A percentile compares a stretch with the other conserved stretches of the same genome.
Conservation (phyloP, 2,329 filamentous ascomycete genomes). For the Waltergamsia citrina region DNA sequence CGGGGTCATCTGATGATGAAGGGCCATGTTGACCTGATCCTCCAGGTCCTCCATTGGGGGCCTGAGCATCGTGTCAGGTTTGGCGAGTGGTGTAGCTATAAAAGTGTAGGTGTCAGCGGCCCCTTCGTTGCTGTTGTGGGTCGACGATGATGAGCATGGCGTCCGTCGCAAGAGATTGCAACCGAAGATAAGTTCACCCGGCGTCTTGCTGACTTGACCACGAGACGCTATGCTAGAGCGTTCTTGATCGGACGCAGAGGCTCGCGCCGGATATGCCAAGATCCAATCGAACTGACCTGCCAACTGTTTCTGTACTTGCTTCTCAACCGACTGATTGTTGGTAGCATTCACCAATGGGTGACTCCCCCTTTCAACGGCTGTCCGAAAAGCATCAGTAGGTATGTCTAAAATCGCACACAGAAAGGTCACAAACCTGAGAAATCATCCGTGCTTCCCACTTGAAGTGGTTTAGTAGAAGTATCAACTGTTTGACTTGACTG, state of each 20-base stretch:
- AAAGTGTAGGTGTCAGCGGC: conserved; percentile 32
- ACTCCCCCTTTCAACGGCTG: neutral
- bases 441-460: too few relatives aligned
- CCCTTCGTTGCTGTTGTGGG: neutral
- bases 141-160: conserved; percentile 8
- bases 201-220: conserved; percentile 6
- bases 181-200: conserved; percentile 30
- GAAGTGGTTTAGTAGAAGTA: too few relatives aligned
- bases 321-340: conserved; percentile 12
- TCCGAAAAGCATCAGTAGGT: too few relatives aligned
- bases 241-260: conserved; percentile 10
- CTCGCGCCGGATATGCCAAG: conserved; percentile 25
- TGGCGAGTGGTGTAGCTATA: conserved; percentile 32
- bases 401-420: too few relatives aligned
- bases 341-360: conserved; percentile 15
- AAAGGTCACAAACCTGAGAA: too few relatives aligned
- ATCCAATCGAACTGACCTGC: conserved; percentile 42
- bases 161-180: conserved; percentile 40
- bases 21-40: neutral
- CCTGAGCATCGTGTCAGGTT: neutral
- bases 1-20: neutral
- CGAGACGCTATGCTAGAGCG: neutral
- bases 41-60: neutral
- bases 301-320: conserved; percentile 30
- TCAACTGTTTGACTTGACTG: too few relatives aligned